These are phyloP conservation scores for Aspergillus sp. DNA, from an alignment of 2,329 filamentous ascomycete genomes.

Conservation along the genomic window DNA sequence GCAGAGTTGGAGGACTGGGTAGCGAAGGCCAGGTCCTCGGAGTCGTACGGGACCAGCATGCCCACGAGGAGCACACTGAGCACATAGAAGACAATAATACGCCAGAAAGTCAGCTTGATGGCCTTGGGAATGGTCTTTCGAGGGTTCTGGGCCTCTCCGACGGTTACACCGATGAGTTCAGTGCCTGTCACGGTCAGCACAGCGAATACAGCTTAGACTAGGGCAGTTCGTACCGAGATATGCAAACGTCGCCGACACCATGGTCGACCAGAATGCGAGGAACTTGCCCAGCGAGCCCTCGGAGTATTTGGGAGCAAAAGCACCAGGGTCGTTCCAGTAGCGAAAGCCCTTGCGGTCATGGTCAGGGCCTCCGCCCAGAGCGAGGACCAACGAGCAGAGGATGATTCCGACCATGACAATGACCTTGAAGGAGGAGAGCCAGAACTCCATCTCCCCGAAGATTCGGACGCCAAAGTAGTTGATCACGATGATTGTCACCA, in stretches of 20 bases:
- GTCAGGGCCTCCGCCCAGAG: constrained; percentile 64
- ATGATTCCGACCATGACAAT: constrained; percentile 66
- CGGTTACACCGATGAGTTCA: constrained; percentile 72
- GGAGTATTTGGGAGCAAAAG: constrained; percentile 52
- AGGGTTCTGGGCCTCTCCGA: constrained; percentile 74
- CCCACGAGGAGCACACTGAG: constrained; percentile 71
- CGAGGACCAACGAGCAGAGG: constrained; percentile 62
- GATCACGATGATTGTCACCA: constrained; percentile 62
- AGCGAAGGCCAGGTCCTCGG: constrained; percentile 55
- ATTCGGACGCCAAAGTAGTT: constrained; percentile 70
- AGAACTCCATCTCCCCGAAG: constrained; percentile 67
- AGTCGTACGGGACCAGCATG: constrained; percentile 74
- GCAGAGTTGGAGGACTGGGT: constrained; percentile 48
- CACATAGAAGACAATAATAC: constrained; percentile 78
- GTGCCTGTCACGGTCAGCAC: constrained; percentile 53
- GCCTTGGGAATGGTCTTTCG: constrained; percentile 69
- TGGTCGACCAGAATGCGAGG: constrained; percentile 66
- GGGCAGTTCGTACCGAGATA: constrained; percentile 42
- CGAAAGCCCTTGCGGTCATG: constrained; percentile 63
- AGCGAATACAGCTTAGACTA: background rate
- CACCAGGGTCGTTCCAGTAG: constrained; percentile 65
- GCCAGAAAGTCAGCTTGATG: constrained; percentile 76
- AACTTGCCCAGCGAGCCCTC: constrained; percentile 53
- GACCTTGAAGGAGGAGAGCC: constrained; percentile 65
- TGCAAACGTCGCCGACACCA: constrained; percentile 75